Percentiles rank a stretch among this genome's conserved stretches.
phyloP scores from a whole-genome alignment of 2,329 filamentous ascomycete species.

The Xylariaceae sp. region DNA sequence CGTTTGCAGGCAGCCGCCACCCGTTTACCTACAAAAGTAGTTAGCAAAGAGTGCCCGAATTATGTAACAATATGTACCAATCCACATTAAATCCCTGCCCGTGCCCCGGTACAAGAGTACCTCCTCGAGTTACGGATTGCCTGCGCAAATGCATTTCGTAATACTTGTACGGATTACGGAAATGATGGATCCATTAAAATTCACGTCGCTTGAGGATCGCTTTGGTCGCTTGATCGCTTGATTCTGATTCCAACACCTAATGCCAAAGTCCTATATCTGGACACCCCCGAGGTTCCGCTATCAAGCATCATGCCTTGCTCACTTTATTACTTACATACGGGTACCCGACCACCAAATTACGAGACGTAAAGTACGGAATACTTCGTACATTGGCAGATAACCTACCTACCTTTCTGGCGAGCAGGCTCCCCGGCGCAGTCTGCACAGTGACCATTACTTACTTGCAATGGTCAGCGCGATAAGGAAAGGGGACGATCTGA shows the following conservation, averaged over 20 bases:
- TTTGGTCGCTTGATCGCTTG: background rate
- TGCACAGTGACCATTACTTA: background rate
- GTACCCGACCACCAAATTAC: slow-evolving; percentile 4
- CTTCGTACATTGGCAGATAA: slow-evolving; percentile 3
- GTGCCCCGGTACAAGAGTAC: no score
- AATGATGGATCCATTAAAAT: slow-evolving; percentile 1
- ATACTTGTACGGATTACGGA: background rate
- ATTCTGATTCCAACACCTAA: background rate
- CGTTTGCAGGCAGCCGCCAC: background rate
- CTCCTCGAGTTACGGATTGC: no score
- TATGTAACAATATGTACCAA: no score
- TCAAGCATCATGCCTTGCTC: slow-evolving; percentile 12
- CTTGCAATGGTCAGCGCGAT: slow-evolving; percentile 14
- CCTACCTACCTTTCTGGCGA: slow-evolving; percentile 8
- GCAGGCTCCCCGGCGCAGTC: slow-evolving; percentile 12
- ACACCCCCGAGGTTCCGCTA: slow-evolving; percentile 15
- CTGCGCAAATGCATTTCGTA: background rate
- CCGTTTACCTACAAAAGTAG: background rate
- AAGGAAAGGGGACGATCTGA: slow-evolving; percentile 9
- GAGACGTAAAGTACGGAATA: background rate
- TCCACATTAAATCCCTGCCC: no score
- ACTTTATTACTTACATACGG: slow-evolving; percentile 7
- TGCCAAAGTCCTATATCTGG: background rate
- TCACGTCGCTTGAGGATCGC: background rate
- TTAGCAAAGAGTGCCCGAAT: background rate